Base-by-base conservation (phyloP, 495 filamentous ascomycete genomes). In the Penicillium cosmopolitanum region DNA sequence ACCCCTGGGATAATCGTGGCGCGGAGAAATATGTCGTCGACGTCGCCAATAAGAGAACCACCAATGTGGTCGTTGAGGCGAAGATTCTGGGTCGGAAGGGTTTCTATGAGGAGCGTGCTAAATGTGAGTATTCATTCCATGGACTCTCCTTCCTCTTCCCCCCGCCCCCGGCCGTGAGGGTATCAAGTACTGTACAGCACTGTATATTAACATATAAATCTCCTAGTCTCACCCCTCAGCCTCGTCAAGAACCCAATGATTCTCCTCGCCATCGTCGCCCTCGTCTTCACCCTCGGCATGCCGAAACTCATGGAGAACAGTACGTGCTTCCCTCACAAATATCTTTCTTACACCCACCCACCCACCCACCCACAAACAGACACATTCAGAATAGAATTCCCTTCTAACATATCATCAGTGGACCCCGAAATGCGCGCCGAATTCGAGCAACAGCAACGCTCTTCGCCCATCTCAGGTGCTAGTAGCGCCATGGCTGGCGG, bases 191-290 rank as follows among this genome's bases (percentile, higher is more conserved):
- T 23, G 23, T 23, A 23, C 23, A 3, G 3, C 3, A 23, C 23
- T 31, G 8, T 31, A 7, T 31, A 31, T 8, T 31, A 8, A 31
- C 28, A 31, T 7, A 8, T 65, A 40, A 56, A 51, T 50, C 23
- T 3, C 4, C 23, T 23, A 82, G 77, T 83, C 64, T 83, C 82
- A 12, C 82, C 86, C 7, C 61, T 97, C 55, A 81, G 83, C 60
- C 84, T 98, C 43, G 80, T 98, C 64, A 90, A 91, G 74, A 97
- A 89, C 67, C 95, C 95, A 4, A 98, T 98, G 90, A 96, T 98
- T 56, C 76, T 98, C 46, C 84, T 98, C 74, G 90, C 89, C 12
- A 70, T 96, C 19, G 86, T 94, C 21, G 89, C 87, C 33, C 80
- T 97, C 80, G 87, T 72, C 0, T 73, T 96, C 47, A 92, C 96